Evolutionary conservation across 495 filamentous ascomycete genomes (phyloP).

Genomic region (Tuber aestivum): DNA sequence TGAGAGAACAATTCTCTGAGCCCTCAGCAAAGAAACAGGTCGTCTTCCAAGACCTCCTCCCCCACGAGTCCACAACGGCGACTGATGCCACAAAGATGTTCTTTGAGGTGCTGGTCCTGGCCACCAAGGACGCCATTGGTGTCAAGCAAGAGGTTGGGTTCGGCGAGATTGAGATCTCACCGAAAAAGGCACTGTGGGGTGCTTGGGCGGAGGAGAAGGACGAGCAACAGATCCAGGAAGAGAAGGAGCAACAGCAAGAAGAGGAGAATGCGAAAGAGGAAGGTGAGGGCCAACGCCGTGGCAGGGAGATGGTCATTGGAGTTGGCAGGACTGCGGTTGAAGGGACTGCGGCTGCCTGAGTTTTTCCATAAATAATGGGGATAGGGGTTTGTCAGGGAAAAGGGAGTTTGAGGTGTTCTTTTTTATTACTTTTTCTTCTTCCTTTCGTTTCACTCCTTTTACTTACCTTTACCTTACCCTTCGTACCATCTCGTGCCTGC

Average conservation of each 20-base stretch:
- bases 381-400: constrained; percentile 11
- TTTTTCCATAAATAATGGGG: constrained; percentile 1
- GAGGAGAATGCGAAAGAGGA: constrained; percentile 32
- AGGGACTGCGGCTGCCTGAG: constrained; percentile 25
- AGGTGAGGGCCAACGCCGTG: constrained; percentile 16
- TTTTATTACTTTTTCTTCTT: constrained; percentile 10
- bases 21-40: constrained; percentile 55
- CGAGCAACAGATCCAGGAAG: constrained; percentile 52
- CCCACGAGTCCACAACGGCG: constrained; percentile 67
- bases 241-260: constrained; percentile 42
- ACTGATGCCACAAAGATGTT: constrained; percentile 98
- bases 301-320: constrained; percentile 33
- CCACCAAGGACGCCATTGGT: constrained; percentile 96
- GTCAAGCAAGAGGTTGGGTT: constrained; percentile 77
- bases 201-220: constrained; percentile 86
- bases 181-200: constrained; percentile 89
- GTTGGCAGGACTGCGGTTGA: constrained; percentile 25
- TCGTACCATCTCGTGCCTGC: neutral
- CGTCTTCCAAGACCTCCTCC: constrained; percentile 85
- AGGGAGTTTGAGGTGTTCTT: constrained; percentile 23
- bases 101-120: constrained; percentile 89
- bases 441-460: constrained; percentile 11
- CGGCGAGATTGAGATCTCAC: constrained; percentile 62
- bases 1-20: constrained; percentile 68
- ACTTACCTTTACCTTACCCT: neutral